Base-by-base conservation (phyloP, 805 yeast species). In the Suhomyces canberraensis region DNA sequence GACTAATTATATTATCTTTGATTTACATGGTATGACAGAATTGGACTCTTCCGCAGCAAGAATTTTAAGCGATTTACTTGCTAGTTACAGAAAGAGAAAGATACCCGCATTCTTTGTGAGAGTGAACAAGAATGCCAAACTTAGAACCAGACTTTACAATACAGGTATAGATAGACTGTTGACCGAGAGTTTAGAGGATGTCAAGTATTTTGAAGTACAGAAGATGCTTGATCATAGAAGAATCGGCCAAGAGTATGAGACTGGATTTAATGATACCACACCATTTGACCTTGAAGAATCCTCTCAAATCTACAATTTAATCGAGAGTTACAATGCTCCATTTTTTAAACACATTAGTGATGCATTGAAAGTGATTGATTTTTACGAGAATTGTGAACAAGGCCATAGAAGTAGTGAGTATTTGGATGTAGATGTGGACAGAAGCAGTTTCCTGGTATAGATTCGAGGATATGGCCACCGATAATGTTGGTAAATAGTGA, bases 41-140 rank as follows among this genome's bases (percentile, higher is more conserved):
- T 31, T 68, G 4, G 74, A 68, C 43, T 66, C 73, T 1, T 62
- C 69, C 2, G 74, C 74, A 0, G 67, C 68, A 11, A 62, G 60
- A 36, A 61, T 64, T 14, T 41, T 68, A 19, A 47, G 49, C 29
- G 60, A 55, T 18, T 49, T 64, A 13, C 41, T 68, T 6, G 29
- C 36, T 7, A 48, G 51, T 8, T 68, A 67, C 45, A 52, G 51
- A 21, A 38, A 46, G 4, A 50, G 73, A 19, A 47, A 49, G 15
- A 66, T 68, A 16, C 46, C 46, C 19, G 45, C 56, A 4, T 64
- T 64, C 38, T 67, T 68, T 41, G 64, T 64, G 1, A 43, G 73
- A 16, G 71, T 68, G 6, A 35, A 49, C 26, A 50, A 55, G 29
- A 55, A 46, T 26, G 37, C 29, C 2, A 38, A 46, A 26, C 51